Base-by-base conservation (phyloP, 345 rosid genomes). In the Camelina laxa region DNA sequence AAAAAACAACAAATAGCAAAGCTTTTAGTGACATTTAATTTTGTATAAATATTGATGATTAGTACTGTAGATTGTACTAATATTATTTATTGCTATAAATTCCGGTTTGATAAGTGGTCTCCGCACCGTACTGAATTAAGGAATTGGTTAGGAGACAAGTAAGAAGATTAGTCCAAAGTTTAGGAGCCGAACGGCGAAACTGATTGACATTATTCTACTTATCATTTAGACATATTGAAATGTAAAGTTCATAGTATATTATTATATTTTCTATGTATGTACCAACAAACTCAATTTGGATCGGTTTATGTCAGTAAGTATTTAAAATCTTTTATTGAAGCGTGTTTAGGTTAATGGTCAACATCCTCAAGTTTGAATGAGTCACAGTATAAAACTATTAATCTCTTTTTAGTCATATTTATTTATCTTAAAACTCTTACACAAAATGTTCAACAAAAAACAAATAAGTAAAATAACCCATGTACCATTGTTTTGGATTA, bases 341-440 rank as follows among this genome's bases (percentile, higher is more conserved):
- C 36, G 47, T 75, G 71, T 65, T 64, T 73, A 62, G 76, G 76
- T 72, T 53, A 62, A 47, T 20, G 9, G 63, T 62, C 76, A 62
- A 53, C 54, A 62, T 72, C 76, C 17, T 8, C 10, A 44, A 44
- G 64, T 54, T 47, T 54, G 54, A 64, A 42, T 30, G 35, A 65
- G 38, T 44, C 53, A 17, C 39, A 30, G 22, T 20, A 33, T 17
- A 44, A 73, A 42, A 13, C 1, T n/a, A 45, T 65, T 53, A 20
- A 53, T 21, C 4, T 21, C 21, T 22, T 22, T 50, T 10, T 21
- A 21, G 7, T 10, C n/a, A 53, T 4, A 22, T 21, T 24, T 53
- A 21, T 21, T 22, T 19, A 5, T 11, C 33, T 22, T 21, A 20
- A 20, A 7, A 12, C 31, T 53, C 9, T 53, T 21, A 54, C 59